A percentile compares a stretch with the other conserved stretches of the same genome.
Evolutionary conservation across 352 stramenopile species (phyloP).

Genomic region (Globisporangium recalcitrans): DNA sequence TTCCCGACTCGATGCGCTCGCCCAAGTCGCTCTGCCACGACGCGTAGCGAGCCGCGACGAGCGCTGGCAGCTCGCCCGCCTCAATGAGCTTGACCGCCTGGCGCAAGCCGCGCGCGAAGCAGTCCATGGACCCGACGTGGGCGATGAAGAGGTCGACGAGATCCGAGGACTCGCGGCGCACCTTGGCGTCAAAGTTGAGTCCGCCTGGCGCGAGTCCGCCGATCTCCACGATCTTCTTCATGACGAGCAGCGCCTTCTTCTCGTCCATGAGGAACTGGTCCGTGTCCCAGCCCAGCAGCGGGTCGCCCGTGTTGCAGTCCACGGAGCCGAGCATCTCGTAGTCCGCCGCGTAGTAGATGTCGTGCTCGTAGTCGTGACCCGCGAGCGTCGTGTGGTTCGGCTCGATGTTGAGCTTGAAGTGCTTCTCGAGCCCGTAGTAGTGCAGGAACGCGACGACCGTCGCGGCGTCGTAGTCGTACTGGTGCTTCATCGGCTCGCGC

Average conservation of each 20-base stretch:
- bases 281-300: conserved; percentile 56
- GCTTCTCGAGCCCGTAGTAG: conserved; percentile 60
- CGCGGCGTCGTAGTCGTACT: conserved; percentile 88
- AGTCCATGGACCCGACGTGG: conserved; percentile 85
- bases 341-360: conserved; percentile 69
- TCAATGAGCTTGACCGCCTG: conserved; percentile 62
- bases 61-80: conserved; percentile 41
- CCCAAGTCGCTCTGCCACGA: conserved; percentile 60
- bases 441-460: conserved; percentile 83
- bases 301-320: conserved; percentile 79
- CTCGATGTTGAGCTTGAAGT: conserved; percentile 90
- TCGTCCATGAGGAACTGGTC: conserved; percentile 85
- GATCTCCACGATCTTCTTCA: conserved; percentile 70
- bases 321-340: conserved; percentile 80
- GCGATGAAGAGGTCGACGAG: conserved; percentile 80
- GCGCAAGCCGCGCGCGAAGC: conserved; percentile 65
- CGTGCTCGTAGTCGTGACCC: conserved; percentile 81
- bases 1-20: conserved; percentile 48
- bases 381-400: conserved; percentile 86
- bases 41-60: conserved; percentile 63
- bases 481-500: conserved; percentile 82
- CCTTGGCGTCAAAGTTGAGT: conserved; percentile 86
- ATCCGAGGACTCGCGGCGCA: conserved; percentile 76
- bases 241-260: conserved; percentile 67
- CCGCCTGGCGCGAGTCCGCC: conserved; percentile 64